Evolutionary conservation across 164 flowering plant species (phyloP), one percentile per base, ranked within the genome.

Genomic region (Amborella trichopoda): DNA sequence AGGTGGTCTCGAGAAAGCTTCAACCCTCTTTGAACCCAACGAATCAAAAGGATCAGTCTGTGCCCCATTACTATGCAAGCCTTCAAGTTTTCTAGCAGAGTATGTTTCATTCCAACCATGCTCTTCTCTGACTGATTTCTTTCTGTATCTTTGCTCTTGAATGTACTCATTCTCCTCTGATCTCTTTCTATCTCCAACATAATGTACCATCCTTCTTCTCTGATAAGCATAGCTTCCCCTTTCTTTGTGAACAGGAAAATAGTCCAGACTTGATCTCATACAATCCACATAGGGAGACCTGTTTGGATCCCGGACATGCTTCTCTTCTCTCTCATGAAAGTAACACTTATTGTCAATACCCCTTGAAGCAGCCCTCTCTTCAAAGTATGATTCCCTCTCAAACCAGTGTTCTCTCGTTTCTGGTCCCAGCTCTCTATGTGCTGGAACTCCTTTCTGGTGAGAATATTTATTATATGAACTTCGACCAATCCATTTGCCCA

Each of bases 1-100:
- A n/a, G 27, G 28, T 17, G 23, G 50, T 44, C 46, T 54, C 64
- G 62, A 47, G 28, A 37, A 22, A 40, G 49, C 56, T 25, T 40
- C 49, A 39, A 36, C 28, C 30, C 51, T 28, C 53, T 54, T 33
- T 28, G 32, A 36, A 50, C 49, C 57, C 54, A 58, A 49, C 21
- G 65, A 54, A 40, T 54, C 52, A 50, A 25, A 32, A 12, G 23
- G 44, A 46, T 56, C n/a, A n/a, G n/a, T n/a, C n/a, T n/a, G n/a
- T n/a, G n/a, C 56, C 36, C 39, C 59, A 59, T 63, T 60, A 44
- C 64, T 54, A 16, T 44, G 40, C 51, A 57, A 49, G 24, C 30
- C 45, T 54, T 58, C 38, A 16, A 27, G 23, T 55, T 63, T 65
- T 54, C 71, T 61, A 32, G 48, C 44, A 50, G 16, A 10, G 49